A percentile compares a stretch with the other conserved stretches of the same genome.
phyloP scores from a whole-genome alignment of 345 rosid species.

The Isatis tinctoria region DNA sequence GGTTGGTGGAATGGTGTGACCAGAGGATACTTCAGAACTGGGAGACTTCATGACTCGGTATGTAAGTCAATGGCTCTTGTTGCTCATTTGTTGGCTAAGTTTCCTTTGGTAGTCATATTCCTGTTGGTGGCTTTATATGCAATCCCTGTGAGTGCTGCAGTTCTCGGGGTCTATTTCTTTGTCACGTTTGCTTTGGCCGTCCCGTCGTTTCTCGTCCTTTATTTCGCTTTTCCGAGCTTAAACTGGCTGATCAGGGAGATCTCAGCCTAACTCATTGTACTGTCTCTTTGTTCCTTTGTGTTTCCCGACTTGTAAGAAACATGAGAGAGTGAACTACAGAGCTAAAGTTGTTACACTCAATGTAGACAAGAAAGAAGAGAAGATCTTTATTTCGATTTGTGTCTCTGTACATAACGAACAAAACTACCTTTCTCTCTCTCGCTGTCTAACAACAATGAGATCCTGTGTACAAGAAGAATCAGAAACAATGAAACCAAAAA shows the following conservation, averaged over 20 bases:
- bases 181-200: slow-evolving; percentile 58
- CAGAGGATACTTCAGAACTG: slow-evolving; percentile 29
- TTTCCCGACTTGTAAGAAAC: slow-evolving; percentile 12
- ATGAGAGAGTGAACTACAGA: background rate
- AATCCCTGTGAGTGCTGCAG: slow-evolving; percentile 63
- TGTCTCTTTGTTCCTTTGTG: slow-evolving; percentile 11
- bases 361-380: slow-evolving; percentile 15
- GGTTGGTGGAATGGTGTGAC: slow-evolving; percentile 15
- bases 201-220: slow-evolving; percentile 60
- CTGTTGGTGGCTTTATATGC: slow-evolving; percentile 52
- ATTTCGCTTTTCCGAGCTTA: slow-evolving; percentile 54
- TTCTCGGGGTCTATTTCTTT: slow-evolving; percentile 50
- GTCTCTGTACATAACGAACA: slow-evolving; percentile 21
- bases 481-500: slow-evolving; percentile 22
- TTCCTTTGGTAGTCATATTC: slow-evolving; percentile 54
- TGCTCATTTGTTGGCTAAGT: slow-evolving; percentile 47
- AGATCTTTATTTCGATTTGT: background rate
- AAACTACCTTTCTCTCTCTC: slow-evolving; percentile 11
- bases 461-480: slow-evolving; percentile 37
- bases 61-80: slow-evolving; percentile 54
- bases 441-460: slow-evolving; percentile 9
- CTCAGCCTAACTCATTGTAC: slow-evolving; percentile 29
- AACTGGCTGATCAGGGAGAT: slow-evolving; percentile 75
- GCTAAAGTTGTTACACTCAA: background rate
- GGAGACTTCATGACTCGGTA: slow-evolving; percentile 40